Evolutionary conservation across 345 rosid species (phyloP).

Genomic region (Eucalyptus regnans): DNA sequence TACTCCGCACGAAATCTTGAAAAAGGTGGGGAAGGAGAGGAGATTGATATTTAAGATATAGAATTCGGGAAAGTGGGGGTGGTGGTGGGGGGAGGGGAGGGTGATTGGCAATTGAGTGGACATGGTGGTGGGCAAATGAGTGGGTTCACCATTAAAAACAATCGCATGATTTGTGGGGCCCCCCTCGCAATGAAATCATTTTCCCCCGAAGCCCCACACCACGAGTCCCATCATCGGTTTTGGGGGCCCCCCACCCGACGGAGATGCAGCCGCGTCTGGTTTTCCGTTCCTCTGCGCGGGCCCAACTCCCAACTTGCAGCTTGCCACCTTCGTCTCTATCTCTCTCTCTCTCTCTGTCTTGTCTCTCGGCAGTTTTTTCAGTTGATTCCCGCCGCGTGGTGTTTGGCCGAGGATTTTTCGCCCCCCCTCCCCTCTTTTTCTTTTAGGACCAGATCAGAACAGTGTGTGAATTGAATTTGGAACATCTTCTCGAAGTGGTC

Average conservation of each 20-base stretch:
- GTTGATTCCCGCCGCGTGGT: not conserved
- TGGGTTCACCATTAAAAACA: not conserved
- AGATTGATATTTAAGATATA: not conserved
- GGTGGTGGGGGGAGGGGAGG: not conserved
- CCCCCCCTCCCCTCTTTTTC: too few relatives aligned
- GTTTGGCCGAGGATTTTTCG: not conserved
- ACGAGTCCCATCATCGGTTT: not conserved
- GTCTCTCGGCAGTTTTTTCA: not conserved
- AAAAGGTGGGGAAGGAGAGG: not conserved
- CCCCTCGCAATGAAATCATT: not conserved
- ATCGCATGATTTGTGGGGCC: not conserved
- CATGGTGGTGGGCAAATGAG: not conserved
- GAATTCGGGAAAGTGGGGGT: not conserved
- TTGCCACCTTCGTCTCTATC: not conserved
- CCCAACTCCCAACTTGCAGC: not conserved
- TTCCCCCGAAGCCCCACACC: not conserved
- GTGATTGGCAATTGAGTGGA: not conserved
- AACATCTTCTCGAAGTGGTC: not conserved
- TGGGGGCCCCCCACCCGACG: not conserved
- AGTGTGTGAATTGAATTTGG: not conserved
- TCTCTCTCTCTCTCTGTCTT: not conserved
- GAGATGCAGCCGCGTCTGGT: not conserved
- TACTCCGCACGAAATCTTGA: not conserved
- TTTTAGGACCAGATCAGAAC: not conserved
- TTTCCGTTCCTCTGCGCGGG: not conserved